These are phyloP conservation scores for Ceratocystiopsis minuta DNA, from an alignment of 2,329 filamentous ascomycete species.

Conservation along the genomic window DNA sequence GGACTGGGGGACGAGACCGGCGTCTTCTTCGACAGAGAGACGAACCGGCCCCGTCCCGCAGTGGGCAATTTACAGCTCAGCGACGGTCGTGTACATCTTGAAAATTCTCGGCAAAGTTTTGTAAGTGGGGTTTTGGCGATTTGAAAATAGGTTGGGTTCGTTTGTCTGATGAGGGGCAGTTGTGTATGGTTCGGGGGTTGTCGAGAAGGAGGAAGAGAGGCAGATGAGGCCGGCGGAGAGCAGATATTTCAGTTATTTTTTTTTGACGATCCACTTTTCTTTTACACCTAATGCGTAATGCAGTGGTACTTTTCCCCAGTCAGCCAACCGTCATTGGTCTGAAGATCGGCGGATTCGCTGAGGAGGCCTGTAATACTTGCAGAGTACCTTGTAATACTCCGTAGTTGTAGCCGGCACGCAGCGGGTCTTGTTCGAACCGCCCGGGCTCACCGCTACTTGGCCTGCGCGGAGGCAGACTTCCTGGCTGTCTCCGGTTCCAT, in stretches of 20 bases:
- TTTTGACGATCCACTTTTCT: conserved; percentile 4
- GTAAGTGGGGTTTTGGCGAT: conserved; percentile 16
- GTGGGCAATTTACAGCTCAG: conserved; percentile 81
- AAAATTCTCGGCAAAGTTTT: conserved; percentile 51
- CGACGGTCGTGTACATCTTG: conserved; percentile 58
- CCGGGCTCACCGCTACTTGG: too few relatives aligned
- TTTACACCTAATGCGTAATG: conserved; percentile 3
- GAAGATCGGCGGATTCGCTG: too few relatives aligned
- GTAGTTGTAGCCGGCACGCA: too few relatives aligned
- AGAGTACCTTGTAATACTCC: too few relatives aligned
- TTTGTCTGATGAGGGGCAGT: conserved; percentile 35
- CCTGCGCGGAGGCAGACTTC: too few relatives aligned
- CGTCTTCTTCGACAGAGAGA: conserved; percentile 21
- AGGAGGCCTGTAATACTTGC: too few relatives aligned
- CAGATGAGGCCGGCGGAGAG: neutral
- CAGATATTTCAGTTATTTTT: conserved; percentile 11
- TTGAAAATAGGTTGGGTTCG: conserved; percentile 38
- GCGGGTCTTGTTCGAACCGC: too few relatives aligned
- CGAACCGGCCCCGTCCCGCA: conserved; percentile 41
- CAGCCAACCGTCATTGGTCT: neutral
- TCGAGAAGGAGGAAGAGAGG: conserved; percentile 13
- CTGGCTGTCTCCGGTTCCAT: too few relatives aligned
- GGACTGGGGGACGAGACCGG: conserved; percentile 50
- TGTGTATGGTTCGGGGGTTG: conserved; percentile 8
- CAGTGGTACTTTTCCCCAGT: conserved; percentile 8